Evolutionary conservation across 78 protist genomes (phyloP), one percentile per base, ranked within the genome.

Genomic region (Dictyostelium firmibasis): DNA sequence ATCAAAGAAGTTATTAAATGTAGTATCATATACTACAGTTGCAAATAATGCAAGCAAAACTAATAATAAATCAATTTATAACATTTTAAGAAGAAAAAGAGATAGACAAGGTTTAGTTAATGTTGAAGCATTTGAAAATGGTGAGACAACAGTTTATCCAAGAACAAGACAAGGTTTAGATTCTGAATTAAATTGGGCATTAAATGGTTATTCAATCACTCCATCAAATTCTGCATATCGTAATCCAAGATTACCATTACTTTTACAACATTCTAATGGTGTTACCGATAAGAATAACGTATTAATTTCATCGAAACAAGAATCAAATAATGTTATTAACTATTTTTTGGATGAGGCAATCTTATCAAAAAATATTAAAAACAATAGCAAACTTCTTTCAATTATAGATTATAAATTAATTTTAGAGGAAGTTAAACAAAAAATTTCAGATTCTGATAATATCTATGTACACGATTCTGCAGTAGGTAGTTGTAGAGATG

Each of bases 101-200:
- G 94, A 89, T 20, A 89, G 94, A 89, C 57, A 31, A 75, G 94
- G 94, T 23, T 89, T 89, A 18, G 87, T 87, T 25, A 78, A 87
- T 60, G 43, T 87, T 43, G 86, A 76, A 75, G 27, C 43, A 23
- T 33, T 38, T 25, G 70, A 89, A 57, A 86, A 81, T 29, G 11
- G 31, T 27, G 94, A 89, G n/a, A 35, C 25, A 18, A n/a, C 74
- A 29, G 27, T 31, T 20, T 89, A 69, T 23, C 94, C 94, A 62
- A 89, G 78, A 62, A 67, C 74, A 47, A 78, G 94, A 81, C 20
- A 27, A 23, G 94, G 94, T 33, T 41, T 89, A 44, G 84, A 89
- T 31, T 89, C 81, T 70, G 83, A 81, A 7, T 81, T 89, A 57
- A 89, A 89, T 81, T 89, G 94, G 94, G 35, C 94, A 31, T 89